Percentiles rank a stretch among this genome's conserved stretches.
Conservation (phyloP, 2,329 filamentous ascomycete species). For the Stemphylium vesicarium region DNA sequence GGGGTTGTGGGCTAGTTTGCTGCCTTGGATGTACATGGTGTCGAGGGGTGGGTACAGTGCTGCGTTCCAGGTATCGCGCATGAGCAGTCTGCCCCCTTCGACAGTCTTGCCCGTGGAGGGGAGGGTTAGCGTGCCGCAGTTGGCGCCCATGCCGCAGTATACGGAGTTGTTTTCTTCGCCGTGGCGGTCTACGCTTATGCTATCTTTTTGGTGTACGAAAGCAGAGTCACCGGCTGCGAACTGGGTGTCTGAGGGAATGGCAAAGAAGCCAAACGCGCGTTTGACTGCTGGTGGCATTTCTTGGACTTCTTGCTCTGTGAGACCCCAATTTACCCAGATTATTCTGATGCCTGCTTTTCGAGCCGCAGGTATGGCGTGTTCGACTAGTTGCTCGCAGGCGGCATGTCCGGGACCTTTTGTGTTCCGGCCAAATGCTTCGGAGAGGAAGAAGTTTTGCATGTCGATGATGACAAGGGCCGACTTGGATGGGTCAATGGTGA, state of each 20-base stretch:
- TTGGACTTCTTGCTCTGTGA: constrained; percentile 45
- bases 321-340: constrained; percentile 53
- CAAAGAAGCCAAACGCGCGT: constrained; percentile 46
- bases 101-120: constrained; percentile 25
- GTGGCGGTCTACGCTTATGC: constrained; percentile 44
- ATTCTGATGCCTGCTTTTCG: constrained; percentile 48
- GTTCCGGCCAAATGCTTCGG: constrained; percentile 29
- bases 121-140: constrained; percentile 27
- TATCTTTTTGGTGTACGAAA: constrained; percentile 13
- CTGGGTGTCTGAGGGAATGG: constrained; percentile 23
- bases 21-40: constrained; percentile 34
- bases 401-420: constrained; percentile 25
- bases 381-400: constrained; percentile 40
- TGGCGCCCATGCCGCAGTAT: constrained; percentile 46
- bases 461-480: constrained; percentile 52
- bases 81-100: constrained; percentile 46
- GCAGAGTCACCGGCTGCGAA: constrained; percentile 6
- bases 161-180: constrained; percentile 21
- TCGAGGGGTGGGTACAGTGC: constrained; percentile 50
- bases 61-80: constrained; percentile 52
- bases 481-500: constrained; percentile 45
- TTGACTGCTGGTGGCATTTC: constrained; percentile 49
- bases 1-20: constrained; percentile 12
- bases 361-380: constrained; percentile 49
- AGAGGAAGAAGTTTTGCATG: constrained; percentile 55